Percentiles rank a stretch among this genome's conserved stretches.
Evolutionary conservation across 1,284 basidiomycete genomes (phyloP).

Genomic region (Sanguinoderma infundibulare): DNA sequence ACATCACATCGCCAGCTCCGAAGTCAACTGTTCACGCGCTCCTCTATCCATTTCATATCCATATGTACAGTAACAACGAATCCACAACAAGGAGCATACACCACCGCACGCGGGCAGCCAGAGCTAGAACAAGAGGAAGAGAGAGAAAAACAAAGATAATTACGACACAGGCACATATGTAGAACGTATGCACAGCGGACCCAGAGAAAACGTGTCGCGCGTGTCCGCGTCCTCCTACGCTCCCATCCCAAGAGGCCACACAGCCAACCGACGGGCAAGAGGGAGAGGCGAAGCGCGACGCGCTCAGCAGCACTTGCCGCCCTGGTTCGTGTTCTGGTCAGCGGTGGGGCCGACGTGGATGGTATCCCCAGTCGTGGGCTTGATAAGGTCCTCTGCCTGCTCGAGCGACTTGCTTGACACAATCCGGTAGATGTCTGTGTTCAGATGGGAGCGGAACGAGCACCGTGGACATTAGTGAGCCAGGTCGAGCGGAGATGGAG

Average conservation of each 20-base stretch:
- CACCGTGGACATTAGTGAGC: no score
- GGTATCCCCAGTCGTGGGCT: slow-evolving; percentile 70
- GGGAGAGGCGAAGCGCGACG: neutral
- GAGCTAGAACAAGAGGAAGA: slow-evolving; percentile 1
- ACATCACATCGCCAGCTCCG: no score
- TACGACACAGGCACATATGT: slow-evolving; percentile 32
- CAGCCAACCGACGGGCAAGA: neutral
- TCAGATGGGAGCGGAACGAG: neutral
- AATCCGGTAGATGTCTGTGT: slow-evolving; percentile 92
- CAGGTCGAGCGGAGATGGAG: neutral
- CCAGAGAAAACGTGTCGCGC: slow-evolving; percentile 1
- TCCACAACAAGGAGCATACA: slow-evolving; percentile 23
- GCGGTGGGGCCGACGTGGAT: slow-evolving; percentile 75
- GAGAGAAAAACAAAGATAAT: slow-evolving; percentile 23
- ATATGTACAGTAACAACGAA: slow-evolving; percentile 24
- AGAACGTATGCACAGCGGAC: slow-evolving; percentile 30
- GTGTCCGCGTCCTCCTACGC: slow-evolving; percentile 5
- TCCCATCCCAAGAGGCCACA: neutral
- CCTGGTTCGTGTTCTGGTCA: slow-evolving; percentile 43
- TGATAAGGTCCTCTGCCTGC: slow-evolving; percentile 74
- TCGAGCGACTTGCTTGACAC: slow-evolving; percentile 91
- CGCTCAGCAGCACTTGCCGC: slow-evolving; percentile 48
- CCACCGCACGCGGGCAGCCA: slow-evolving; percentile 7
- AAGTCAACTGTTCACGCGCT: no score
- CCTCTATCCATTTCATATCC: slow-evolving; percentile 18